Evolutionary conservation across 352 stramenopile genomes (phyloP).

Genomic region (Phytopythium oedochilum): DNA sequence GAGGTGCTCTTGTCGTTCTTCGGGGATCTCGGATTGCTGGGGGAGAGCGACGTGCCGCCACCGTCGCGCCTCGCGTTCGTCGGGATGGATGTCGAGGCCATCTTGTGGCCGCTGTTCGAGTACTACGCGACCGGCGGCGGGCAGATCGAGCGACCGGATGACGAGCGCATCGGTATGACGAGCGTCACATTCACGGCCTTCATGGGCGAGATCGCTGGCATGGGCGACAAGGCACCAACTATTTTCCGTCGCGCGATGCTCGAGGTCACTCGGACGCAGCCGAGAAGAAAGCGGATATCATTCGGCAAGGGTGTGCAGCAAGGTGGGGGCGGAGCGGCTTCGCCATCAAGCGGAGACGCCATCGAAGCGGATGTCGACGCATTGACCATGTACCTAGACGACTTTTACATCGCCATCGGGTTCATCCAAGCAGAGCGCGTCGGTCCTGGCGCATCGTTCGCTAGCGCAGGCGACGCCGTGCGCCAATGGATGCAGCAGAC

Average conservation of each 20-base stretch:
- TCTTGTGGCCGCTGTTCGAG: conserved; percentile 79
- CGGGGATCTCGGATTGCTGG: conserved; percentile 45
- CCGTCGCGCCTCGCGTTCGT: conserved; percentile 50
- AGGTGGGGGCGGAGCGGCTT: not conserved
- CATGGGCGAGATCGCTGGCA: conserved; percentile 60
- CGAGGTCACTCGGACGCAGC: conserved; percentile 19
- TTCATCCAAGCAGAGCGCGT: conserved; percentile 44
- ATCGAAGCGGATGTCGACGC: conserved; percentile 3
- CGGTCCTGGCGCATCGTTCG: conserved; percentile 16
- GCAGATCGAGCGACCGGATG: conserved; percentile 9
- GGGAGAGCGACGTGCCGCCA: conserved; percentile 36
- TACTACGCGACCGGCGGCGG: conserved; percentile 46
- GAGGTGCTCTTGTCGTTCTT: conserved; percentile 72
- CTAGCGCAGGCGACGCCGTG: conserved; percentile 51
- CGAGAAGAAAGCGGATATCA: not conserved
- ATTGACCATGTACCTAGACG: conserved; percentile 48
- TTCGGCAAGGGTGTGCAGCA: not conserved
- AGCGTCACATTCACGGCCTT: conserved; percentile 46
- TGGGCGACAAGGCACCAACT: conserved; percentile 13
- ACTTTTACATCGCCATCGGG: conserved; percentile 70
- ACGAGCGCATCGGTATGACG: conserved; percentile 45
- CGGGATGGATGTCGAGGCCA: conserved; percentile 56
- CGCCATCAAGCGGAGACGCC: not conserved
- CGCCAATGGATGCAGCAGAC: conserved; percentile 73
- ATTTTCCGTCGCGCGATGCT: conserved; percentile 47